These are phyloP conservation scores for Draba incana DNA, from an alignment of 345 rosid genomes.

Conservation along the genomic window DNA sequence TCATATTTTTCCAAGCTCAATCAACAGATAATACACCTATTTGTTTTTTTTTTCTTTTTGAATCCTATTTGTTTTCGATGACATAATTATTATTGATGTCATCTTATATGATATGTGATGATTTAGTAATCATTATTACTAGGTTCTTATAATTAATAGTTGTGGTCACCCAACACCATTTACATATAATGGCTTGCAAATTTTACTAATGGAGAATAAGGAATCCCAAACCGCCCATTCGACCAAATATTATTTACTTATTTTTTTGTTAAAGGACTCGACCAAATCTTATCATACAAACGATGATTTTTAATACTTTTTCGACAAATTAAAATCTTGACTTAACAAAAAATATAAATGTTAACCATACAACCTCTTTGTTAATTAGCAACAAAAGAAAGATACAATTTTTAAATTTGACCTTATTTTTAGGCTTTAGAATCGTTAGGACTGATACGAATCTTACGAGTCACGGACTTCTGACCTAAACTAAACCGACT, in stretches of 20 bases:
- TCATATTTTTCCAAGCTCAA: neutral
- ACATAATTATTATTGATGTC: conserved; percentile 11
- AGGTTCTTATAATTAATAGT: conserved; percentile 8
- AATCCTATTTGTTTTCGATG: neutral
- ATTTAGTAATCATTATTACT: neutral
- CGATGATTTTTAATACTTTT: neutral
- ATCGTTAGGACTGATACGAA: conserved; percentile 21
- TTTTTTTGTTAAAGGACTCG: too few relatives aligned
- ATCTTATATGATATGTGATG: neutral
- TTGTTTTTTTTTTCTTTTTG: neutral
- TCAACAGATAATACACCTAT: neutral
- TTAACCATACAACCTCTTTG: too few relatives aligned
- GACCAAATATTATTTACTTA: neutral
- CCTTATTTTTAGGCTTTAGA: conserved; percentile 16
- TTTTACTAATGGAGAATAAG: neutral
- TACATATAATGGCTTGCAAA: neutral
- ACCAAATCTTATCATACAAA: conserved; percentile 3
- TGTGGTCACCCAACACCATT: neutral
- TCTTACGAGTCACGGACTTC: conserved; percentile 18
- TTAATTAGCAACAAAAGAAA: neutral
- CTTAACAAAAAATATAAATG: neutral
- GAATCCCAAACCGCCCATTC: conserved; percentile 22
- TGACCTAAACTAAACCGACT: conserved; percentile 11
- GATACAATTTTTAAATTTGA: neutral
- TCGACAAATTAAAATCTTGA: neutral